Conservation (phyloP, 176 grass and related monocot species). For the Rhipidocladum racemiflorum region DNA sequence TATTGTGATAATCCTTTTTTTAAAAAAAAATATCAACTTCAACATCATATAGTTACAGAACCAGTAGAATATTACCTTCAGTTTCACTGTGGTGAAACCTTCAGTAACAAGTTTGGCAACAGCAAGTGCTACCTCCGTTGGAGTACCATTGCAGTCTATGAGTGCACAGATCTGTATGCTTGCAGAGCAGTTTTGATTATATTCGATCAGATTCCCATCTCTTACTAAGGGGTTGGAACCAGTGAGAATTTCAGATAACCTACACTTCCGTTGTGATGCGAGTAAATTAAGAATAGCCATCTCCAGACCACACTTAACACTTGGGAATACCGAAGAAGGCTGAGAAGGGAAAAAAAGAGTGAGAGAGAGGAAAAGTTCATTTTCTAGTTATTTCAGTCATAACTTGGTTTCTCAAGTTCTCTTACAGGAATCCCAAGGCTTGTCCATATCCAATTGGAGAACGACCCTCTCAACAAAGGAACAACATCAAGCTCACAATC, state of each 20-base stretch:
- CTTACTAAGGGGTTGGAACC: conserved; percentile 31
- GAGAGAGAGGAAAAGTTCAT: neutral
- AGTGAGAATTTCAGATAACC: conserved; percentile 52
- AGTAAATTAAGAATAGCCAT: conserved; percentile 97
- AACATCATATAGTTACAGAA: neutral
- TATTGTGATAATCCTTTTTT: too few relatives aligned
- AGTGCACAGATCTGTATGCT: conserved; percentile 81
- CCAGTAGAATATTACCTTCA: conserved; percentile 58
- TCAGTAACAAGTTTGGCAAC: conserved; percentile 68
- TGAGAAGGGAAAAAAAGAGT: conserved; percentile 38
- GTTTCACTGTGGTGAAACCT: conserved; percentile 88
- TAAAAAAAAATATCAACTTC: too few relatives aligned
- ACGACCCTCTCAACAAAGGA: conserved; percentile 87
- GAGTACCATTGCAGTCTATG: conserved; percentile 66
- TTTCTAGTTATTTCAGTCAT: neutral
- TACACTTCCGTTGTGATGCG: conserved; percentile 43
- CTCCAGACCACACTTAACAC: conserved; percentile 85
- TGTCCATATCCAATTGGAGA: conserved; percentile 94
- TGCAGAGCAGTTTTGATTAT: conserved; percentile 40
- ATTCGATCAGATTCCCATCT: conserved; percentile 33
- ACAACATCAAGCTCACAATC: conserved; percentile 57
- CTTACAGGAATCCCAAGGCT: conserved; percentile 73
- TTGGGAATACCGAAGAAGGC: conserved; percentile 87
- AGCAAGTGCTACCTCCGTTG: conserved; percentile 69
- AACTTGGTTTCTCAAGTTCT: conserved; percentile 26